A percentile compares a stretch with the other conserved stretches of the same genome.
Evolutionary conservation across 257 asterid genomes (phyloP).

Genomic region (Thymus mandschuricus): DNA sequence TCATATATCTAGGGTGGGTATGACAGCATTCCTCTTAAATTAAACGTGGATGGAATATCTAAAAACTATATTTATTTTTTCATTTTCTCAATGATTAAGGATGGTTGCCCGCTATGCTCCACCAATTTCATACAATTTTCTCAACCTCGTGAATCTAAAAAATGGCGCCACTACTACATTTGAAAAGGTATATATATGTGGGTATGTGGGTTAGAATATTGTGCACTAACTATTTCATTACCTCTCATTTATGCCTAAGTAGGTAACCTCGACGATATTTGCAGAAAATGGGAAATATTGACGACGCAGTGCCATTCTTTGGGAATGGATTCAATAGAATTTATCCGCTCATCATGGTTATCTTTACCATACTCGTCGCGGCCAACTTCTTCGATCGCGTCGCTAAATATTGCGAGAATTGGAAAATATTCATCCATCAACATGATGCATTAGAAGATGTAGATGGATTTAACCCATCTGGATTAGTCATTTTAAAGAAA

Average conservation of each 20-base stretch:
- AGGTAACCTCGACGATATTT: not conserved
- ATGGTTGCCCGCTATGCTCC: conserved; percentile 90
- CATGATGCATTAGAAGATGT: conserved; percentile 64
- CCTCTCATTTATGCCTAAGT: not conserved
- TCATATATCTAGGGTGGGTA: no score
- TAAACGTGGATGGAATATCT: no score
- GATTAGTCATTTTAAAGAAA: conserved; percentile 66
- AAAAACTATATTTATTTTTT: conserved; percentile 15
- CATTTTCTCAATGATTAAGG: conserved; percentile 40
- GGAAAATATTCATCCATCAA: conserved; percentile 64
- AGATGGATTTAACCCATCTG: conserved; percentile 73
- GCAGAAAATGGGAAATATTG: conserved; percentile 94
- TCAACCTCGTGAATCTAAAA: conserved; percentile 68
- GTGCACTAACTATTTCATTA: conserved; percentile 5
- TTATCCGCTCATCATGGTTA: conserved; percentile 78
- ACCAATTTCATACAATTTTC: conserved; percentile 83
- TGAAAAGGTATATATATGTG: conserved; percentile 48
- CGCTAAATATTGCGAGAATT: conserved; percentile 61
- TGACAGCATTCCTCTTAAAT: no score
- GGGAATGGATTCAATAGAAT: conserved; percentile 79
- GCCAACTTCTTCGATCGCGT: conserved; percentile 67
- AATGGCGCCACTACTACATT: conserved; percentile 60
- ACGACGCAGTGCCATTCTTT: conserved; percentile 83
- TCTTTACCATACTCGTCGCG: conserved; percentile 66
- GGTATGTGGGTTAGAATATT: conserved; percentile 10